Evolutionary conservation across 1,139 yeast species (phyloP).

Genomic region (Maudiozyma humilis): DNA sequence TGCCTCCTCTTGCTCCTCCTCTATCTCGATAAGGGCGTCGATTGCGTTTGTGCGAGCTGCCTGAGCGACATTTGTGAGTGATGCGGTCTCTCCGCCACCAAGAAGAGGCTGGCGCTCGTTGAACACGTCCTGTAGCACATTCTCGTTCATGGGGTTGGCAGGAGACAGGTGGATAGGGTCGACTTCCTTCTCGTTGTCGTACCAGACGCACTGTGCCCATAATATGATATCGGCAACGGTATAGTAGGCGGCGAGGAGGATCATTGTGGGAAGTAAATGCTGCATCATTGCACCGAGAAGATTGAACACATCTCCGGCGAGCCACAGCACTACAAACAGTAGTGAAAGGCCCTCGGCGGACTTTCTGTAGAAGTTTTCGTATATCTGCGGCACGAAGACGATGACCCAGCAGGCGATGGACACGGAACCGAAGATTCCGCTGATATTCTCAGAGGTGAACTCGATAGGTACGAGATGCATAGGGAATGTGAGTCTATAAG

Average conservation of each 20-base stretch:
- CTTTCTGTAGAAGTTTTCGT: conserved; percentile 78
- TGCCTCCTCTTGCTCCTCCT: conserved; percentile 2
- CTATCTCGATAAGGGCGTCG: conserved; percentile 6
- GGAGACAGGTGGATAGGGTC: conserved; percentile 82
- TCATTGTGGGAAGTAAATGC: conserved; percentile 88
- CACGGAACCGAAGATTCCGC: conserved; percentile 85
- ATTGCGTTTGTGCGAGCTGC: conserved; percentile 5
- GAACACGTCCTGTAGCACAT: conserved; percentile 51
- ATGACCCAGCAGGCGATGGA: conserved; percentile 97
- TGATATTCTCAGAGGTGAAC: conserved; percentile 67
- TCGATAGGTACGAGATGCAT: conserved; percentile 46
- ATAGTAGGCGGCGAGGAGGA: conserved; percentile 79
- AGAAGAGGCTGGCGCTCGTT: conserved; percentile 33
- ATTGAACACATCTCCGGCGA: conserved; percentile 83
- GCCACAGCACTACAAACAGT: conserved; percentile 77
- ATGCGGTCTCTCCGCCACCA: conserved; percentile 9
- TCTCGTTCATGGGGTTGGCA: conserved; percentile 75
- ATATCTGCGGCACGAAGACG: conserved; percentile 93
- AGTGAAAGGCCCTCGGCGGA: conserved; percentile 82
- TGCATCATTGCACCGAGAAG: conserved; percentile 83
- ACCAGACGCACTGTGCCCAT: conserved; percentile 70
- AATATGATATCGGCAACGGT: conserved; percentile 83
- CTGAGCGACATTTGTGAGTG: conserved; percentile 13
- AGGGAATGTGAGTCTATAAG: not conserved
- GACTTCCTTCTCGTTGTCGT: conserved; percentile 39